phyloP scores from a whole-genome alignment of 805 yeast genomes.

The Lachancea meyersii region DNA sequence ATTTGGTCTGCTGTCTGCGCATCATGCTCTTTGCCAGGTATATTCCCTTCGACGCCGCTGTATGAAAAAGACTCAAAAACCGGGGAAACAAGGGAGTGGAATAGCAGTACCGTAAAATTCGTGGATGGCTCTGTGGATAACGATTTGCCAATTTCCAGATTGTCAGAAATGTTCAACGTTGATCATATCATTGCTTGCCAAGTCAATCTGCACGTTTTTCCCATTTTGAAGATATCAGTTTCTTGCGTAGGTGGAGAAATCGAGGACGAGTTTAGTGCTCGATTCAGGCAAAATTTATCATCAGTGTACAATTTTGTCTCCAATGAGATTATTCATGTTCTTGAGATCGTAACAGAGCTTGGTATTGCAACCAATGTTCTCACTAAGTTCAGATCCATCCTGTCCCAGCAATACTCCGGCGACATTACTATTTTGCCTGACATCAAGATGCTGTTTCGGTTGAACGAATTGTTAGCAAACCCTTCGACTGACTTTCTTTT shows the following conservation, averaged over 20 bases:
- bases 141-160: constrained; percentile 83
- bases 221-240: constrained; percentile 64
- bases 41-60: constrained; percentile 80
- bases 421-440: constrained; percentile 90
- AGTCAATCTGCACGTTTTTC: constrained; percentile 94
- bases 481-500: constrained; percentile 74
- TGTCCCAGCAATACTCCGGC: constrained; percentile 86
- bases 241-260: constrained; percentile 64
- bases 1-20: constrained; percentile 90
- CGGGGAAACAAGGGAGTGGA: constrained; percentile 74
- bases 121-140: constrained; percentile 96
- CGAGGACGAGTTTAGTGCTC: constrained; percentile 53
- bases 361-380: constrained; percentile 70
- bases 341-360: constrained; percentile 66
- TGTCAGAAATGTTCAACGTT: constrained; percentile 95
- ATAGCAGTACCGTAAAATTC: constrained; percentile 59
- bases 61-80: constrained; percentile 76
- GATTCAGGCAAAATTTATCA: constrained; percentile 46
- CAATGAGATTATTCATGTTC: constrained; percentile 70
- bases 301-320: constrained; percentile 52
- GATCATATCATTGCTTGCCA: constrained; percentile 97
- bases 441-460: constrained; percentile 47
- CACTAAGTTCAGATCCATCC: constrained; percentile 65
- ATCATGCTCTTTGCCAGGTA: constrained; percentile 88
- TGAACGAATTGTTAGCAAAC: constrained; percentile 61